Evolutionary conservation across 805 yeast genomes (phyloP).

Genomic region (Kluyveromyces aestuarii): DNA sequence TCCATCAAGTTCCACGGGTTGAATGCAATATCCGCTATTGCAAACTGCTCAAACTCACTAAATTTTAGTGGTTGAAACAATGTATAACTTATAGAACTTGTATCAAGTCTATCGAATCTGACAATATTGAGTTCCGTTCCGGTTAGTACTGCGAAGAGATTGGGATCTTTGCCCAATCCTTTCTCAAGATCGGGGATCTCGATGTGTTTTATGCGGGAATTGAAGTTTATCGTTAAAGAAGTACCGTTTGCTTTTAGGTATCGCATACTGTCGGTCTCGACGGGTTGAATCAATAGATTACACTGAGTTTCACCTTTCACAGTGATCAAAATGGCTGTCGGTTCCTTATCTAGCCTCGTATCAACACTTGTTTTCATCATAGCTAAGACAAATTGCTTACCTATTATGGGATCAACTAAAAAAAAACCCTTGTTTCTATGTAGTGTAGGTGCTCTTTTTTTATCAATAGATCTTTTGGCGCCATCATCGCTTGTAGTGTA

Average conservation of each 20-base stretch:
- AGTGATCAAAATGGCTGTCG: background rate
- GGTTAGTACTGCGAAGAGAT: slow-evolving; percentile 33
- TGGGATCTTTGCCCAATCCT: slow-evolving; percentile 17
- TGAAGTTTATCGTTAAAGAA: slow-evolving; percentile 16
- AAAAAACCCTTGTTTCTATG: background rate
- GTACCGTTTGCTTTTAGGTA: background rate
- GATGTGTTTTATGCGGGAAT: slow-evolving; percentile 35
- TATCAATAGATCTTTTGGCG: background rate
- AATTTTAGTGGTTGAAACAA: slow-evolving; percentile 17
- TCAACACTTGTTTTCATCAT: background rate
- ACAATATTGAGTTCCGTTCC: slow-evolving; percentile 28
- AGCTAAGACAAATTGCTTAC: background rate
- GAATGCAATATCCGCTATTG: slow-evolving; percentile 38
- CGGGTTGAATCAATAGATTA: background rate
- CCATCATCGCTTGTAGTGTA: slow-evolving; percentile 3
- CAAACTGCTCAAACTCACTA: slow-evolving; percentile 22
- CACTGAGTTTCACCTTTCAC: background rate
- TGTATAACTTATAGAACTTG: slow-evolving; percentile 12
- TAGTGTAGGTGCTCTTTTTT: background rate
- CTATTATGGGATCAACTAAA: background rate
- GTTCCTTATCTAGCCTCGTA: slow-evolving; percentile 1
- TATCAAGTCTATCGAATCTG: slow-evolving; percentile 16
- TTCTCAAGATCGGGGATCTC: slow-evolving; percentile 24
- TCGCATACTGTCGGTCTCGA: background rate
- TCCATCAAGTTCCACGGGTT: slow-evolving; percentile 33